Base-by-base conservation (phyloP, 164 flowering plant genomes). In the Nymphaea thermarum region DNA sequence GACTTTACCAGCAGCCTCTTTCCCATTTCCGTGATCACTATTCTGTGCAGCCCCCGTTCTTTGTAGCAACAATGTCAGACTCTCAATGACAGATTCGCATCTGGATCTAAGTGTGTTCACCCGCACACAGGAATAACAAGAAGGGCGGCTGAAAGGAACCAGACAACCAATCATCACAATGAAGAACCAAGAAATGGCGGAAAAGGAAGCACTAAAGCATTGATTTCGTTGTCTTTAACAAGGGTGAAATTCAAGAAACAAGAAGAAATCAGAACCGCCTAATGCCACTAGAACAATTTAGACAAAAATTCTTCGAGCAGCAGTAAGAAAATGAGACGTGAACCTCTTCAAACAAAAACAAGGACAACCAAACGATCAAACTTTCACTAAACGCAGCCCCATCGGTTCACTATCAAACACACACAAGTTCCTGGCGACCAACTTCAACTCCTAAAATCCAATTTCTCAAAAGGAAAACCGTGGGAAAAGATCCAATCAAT, bases 51-150 rank as follows among this genome's bases (percentile, higher is more conserved):
- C 41, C 68, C 71, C 68, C 25, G 69, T 73, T 65, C 72, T 73
- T 61, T 74, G 71, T 42, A 85, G 71, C 61, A 80, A 71, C n/a
- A 62, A 45, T 57, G 43, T 51, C n/a, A 92, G 83, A 80, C 89
- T 90, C 77, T 85, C 76, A 61, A 80, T 80, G 44, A 90, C 86
- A 57, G 80, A 78, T 77, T 87, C 92, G 70, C 79, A 79, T 11
- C 92, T 85, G 11, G 92, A 69, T 72, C 80, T 86, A 69, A 89
- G 88, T 10, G 87, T 81, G 70, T 92, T 92, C 62, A 88, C 96
- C 44, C 96, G 89, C n/a, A 90, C 78, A 74, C 98, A 92, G 18
- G 98, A 87, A 76, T 93, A 93, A 75, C 87, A 73, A 42, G 96
- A 89, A 1, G 98, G 98, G 18, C 72, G 80, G 86, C 97, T 91